Evolutionary conservation across 306 rosid genomes (phyloP), one percentile per base, ranked within the genome.

Genomic region (Prunus mira): DNA sequence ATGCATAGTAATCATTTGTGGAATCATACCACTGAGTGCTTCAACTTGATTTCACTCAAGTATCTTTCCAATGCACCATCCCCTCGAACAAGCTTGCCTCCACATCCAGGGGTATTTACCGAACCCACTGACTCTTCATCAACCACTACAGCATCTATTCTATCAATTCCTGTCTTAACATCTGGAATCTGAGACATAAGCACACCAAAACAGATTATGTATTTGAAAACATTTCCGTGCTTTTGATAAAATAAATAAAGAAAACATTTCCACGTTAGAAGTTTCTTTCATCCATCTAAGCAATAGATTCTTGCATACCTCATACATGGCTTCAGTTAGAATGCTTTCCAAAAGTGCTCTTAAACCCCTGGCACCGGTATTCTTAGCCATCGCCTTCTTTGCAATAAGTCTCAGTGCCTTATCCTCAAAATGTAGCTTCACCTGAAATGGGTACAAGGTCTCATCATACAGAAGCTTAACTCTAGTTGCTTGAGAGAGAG

Each of bases 291-390:
- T 49, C 32, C 24, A 67, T 9, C 12, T 20, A 72, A 54, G 41
- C 46, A 19, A 32, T 49, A 12, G 17, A 69, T 15, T 71, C 75
- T 38, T 12, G 20, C 78, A 64, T 82, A 91, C 98, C 96, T 94
- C 98, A 72, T 79, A 94, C 98, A 94, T 94, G 69, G 97, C 89
- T 70, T 94, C 97, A 7, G 97, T 92, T 78, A 94, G 89, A 81
- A 88, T 88, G 83, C 69, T 87, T 86, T 94, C 98, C 34, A 94
- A 79, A 69, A 94, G 57, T 62, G 98, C 87, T 83, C 98, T 92
- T 75, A 91, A 84, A 61, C 98, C 98, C 82, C 98, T 89, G 52
- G 98, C 98, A 69, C 98, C 97, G 1, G 98, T 94, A 82, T 94
- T 94, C 86, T 91, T 94, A 49, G 88, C 86, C 95, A 94, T 90